These are phyloP conservation scores for Candida tetrigidarum DNA, from an alignment of 1,139 yeast species.

Conservation along the genomic window DNA sequence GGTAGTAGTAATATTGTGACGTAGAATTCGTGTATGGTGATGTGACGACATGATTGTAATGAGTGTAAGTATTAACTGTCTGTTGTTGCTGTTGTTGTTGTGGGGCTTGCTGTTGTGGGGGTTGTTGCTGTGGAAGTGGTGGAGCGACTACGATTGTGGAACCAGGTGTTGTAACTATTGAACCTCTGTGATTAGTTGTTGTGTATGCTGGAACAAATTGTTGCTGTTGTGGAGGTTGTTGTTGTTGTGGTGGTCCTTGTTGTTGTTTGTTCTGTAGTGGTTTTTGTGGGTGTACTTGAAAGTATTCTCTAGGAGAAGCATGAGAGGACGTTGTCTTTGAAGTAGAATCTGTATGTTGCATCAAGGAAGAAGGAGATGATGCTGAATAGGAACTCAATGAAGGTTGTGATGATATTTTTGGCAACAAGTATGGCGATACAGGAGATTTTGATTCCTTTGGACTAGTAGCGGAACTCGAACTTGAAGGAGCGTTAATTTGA, in stretches of 20 bases:
- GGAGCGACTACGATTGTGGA: slow-evolving; percentile 6
- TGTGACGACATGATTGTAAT: neutral
- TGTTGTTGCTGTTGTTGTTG: slow-evolving; percentile 7
- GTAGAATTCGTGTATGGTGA: slow-evolving; percentile 4
- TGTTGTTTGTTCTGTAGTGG: neutral
- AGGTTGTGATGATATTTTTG: slow-evolving; percentile 5
- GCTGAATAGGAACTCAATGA: slow-evolving; percentile 9
- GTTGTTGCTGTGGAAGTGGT: slow-evolving; percentile 4
- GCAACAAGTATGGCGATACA: slow-evolving; percentile 6
- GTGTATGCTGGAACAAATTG: slow-evolving; percentile 3
- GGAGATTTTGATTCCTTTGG: slow-evolving; percentile 3
- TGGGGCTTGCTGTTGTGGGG: neutral
- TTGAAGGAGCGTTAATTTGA: neutral
- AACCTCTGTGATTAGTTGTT: neutral
- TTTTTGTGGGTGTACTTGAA: too few relatives aligned
- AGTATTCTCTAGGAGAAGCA: slow-evolving; percentile 2
- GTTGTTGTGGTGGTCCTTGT: neutral
- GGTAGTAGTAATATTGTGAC: slow-evolving; percentile 11
- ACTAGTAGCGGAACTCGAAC: neutral
- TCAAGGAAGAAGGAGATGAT: neutral
- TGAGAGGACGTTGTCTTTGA: slow-evolving; percentile 4
- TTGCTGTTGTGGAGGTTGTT: slow-evolving; percentile 3
- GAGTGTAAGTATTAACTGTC: slow-evolving; percentile 1
- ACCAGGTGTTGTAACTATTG: slow-evolving; percentile 6
- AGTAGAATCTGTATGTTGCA: slow-evolving; percentile 7